Conservation (phyloP, 176 grass and related monocot species). For the Lolium rigidum region DNA sequence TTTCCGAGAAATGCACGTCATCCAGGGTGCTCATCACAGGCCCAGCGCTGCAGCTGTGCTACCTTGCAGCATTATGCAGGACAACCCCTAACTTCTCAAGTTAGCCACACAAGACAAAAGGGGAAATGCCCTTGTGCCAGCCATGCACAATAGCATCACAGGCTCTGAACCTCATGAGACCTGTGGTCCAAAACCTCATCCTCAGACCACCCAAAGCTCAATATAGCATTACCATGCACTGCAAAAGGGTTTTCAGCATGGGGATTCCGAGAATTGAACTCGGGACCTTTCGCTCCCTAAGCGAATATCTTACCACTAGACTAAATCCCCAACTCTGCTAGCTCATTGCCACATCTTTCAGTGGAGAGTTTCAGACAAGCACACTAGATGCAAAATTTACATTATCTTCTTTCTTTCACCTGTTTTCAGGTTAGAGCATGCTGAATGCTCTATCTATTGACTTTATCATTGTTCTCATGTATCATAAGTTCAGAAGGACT, state of each 20-base stretch:
- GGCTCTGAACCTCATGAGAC: not conserved
- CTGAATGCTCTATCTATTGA: not conserved
- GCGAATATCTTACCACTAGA: slow-evolving; percentile 56
- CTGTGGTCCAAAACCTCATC: slow-evolving; percentile 42
- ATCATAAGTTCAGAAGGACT: not conserved
- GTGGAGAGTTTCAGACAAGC: not conserved
- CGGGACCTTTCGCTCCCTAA: slow-evolving; percentile 41
- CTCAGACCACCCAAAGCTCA: not conserved
- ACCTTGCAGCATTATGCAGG: not conserved
- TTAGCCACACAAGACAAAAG: not conserved
- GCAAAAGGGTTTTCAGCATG: slow-evolving; percentile 19
- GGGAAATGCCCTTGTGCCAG: not conserved
- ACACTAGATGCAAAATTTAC: not conserved
- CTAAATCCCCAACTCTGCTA: slow-evolving; percentile 40
- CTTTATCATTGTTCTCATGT: not conserved
- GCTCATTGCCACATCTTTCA: no score
- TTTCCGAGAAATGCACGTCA: not conserved
- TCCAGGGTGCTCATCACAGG: not conserved
- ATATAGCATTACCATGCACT: not conserved
- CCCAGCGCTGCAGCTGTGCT: not conserved
- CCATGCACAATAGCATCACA: not conserved
- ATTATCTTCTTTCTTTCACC: not conserved
- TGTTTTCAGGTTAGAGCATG: not conserved
- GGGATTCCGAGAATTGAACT: slow-evolving; percentile 29
- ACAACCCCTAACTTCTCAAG: not conserved